phyloP scores from a whole-genome alignment of 805 yeast species.

The Metschnikowia kofuensis region DNA sequence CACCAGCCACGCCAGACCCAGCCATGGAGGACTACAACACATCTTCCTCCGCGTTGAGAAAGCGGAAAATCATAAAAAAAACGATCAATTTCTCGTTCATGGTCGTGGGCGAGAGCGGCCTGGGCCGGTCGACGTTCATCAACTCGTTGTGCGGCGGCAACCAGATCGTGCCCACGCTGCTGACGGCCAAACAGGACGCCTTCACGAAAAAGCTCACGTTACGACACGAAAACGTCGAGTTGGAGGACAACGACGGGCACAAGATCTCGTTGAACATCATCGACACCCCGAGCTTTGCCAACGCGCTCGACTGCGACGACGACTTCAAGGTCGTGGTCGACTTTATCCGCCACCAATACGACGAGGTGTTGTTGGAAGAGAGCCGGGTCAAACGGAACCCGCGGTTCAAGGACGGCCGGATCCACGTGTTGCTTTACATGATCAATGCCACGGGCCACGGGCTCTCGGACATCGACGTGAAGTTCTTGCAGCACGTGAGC shows the following conservation, averaged over 20 bases:
- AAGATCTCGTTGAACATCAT: conserved; percentile 72
- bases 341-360: conserved; percentile 77
- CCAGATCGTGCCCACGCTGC: conserved; percentile 66
- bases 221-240: conserved; percentile 77
- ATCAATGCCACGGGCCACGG: conserved; percentile 48
- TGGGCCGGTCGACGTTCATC: conserved; percentile 89
- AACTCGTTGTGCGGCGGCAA: conserved; percentile 88
- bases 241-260: conserved; percentile 83
- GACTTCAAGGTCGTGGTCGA: conserved; percentile 72
- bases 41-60: conserved; percentile 45
- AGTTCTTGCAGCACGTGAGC: conserved; percentile 40
- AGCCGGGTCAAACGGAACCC: conserved; percentile 82
- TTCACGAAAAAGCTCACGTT: conserved; percentile 49
- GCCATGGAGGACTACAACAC: conserved; percentile 22
- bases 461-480: conserved; percentile 39
- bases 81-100: conserved; percentile 81
- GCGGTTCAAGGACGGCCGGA: conserved; percentile 78
- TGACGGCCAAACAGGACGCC: conserved; percentile 59
- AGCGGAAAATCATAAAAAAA: conserved; percentile 77
- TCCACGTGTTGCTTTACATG: conserved; percentile 55
- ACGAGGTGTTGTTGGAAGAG: conserved; percentile 78
- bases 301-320: conserved; percentile 63
- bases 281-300: conserved; percentile 85
- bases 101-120: conserved; percentile 85
- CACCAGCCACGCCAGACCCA: background rate